Percentiles rank a stretch among this genome's conserved stretches.
Conservation (phyloP, 306 rosid species). For the Quercus rubra region DNA sequence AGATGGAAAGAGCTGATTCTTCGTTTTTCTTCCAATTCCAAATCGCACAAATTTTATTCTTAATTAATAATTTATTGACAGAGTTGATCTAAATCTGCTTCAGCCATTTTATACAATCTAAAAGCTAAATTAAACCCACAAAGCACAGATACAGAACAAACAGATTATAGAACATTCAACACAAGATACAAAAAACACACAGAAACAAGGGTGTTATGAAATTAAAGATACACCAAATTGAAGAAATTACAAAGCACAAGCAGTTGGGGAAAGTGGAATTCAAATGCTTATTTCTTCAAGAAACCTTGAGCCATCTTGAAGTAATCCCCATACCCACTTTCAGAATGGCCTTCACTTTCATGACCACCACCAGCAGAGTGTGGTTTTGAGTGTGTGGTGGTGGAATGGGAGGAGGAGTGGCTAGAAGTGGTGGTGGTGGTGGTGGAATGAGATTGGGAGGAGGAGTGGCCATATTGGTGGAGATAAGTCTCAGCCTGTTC, state of each 20-base stretch:
- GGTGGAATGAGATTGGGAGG: not conserved
- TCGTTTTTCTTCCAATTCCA: not conserved
- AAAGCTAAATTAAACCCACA: not conserved
- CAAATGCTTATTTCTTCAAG: constrained; percentile 11
- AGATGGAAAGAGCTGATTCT: not conserved
- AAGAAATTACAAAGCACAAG: not conserved
- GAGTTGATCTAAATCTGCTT: not conserved
- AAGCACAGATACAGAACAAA: not conserved
- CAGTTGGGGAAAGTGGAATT: not conserved
- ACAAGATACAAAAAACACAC: not conserved
- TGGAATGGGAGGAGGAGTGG: not conserved
- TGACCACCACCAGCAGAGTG: not conserved
- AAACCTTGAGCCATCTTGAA: constrained; percentile 29
- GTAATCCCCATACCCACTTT: constrained; percentile 23
- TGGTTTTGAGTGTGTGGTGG: not conserved
- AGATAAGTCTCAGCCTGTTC: constrained; percentile 26
- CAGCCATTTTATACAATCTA: not conserved
- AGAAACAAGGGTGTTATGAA: not conserved
- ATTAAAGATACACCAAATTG: not conserved
- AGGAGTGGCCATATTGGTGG: constrained; percentile 12
- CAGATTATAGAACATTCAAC: not conserved
- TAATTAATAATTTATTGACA: not conserved
- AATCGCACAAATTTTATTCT: not conserved
- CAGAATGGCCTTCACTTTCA: not conserved
- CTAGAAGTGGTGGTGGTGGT: not conserved